Base-by-base conservation (phyloP, 2,329 filamentous ascomycete species). In the Raffaelea arxii region DNA sequence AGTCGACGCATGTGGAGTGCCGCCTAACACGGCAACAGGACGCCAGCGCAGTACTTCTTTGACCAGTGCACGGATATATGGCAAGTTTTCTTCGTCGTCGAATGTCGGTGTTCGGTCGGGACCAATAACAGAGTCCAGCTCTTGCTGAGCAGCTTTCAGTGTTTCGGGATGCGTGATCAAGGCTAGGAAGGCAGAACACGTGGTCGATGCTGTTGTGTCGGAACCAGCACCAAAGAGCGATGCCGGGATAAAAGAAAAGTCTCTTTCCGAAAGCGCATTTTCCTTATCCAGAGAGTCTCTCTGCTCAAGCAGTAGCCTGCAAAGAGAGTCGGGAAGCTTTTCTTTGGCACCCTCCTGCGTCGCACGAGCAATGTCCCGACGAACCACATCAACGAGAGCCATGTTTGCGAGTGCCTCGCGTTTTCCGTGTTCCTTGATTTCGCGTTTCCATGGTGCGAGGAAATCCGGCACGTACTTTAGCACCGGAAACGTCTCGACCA, bases 171-270 rank as follows among this genome's bases (percentile, higher is more conserved):
- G 69, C 0, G 69, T 64, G 24, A 69, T 58, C 37, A 72, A 63
- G 0, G 71, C 71, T 4, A 71, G 61, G 10, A 72, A 62, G 7
- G 71, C 71, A 16, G 64, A 66, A 49, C 68, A 69, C 19, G 75
- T 59, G 0, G 67, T 71, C 14, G 65, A 68, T 0, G 69, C 66
- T 0, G 70, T 74, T 0, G 72, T 75, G 50, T 75, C 72, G 4
- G 63, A 72, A 24, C 72, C 67, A 11, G 70, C 72, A 24, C 71
- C 71, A 48, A 70, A 69, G 6, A 72, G 43, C 6, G 52, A 52
- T 0, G 53, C 49, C 57, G 68, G 62, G 6, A 70, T 60, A 54
- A 67, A 71, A 3, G 65, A 64, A 46, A 71, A 63, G 50, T 71
- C 60, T 12, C 61, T 60, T 16, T 64, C 60, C 0, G 64, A 63